Percentiles rank a stretch among this genome's conserved stretches.
These are phyloP conservation scores for Bisporella sp. DNA, from an alignment of 2,329 filamentous ascomycete species.

Conservation along the genomic window DNA sequence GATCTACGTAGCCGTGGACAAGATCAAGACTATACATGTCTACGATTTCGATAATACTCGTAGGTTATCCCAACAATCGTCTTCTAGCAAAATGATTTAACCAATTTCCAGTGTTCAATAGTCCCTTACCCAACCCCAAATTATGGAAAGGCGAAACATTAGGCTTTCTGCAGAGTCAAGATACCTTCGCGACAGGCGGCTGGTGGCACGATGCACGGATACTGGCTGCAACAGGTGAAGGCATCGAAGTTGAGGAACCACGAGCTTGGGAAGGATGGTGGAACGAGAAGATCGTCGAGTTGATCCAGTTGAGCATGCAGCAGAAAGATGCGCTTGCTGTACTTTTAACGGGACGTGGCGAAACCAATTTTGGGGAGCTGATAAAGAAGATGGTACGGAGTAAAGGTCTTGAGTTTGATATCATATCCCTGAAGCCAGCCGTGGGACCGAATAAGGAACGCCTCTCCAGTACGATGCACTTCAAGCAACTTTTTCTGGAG, in stretches of 20 bases:
- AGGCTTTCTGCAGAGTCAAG: slow-evolving; percentile 67
- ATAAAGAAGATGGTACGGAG: slow-evolving; percentile 74
- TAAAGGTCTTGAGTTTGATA: slow-evolving; percentile 78
- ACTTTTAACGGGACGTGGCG: slow-evolving; percentile 78
- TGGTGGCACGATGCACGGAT: slow-evolving; percentile 97
- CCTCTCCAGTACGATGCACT: slow-evolving; percentile 79
- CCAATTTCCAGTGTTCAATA: slow-evolving; percentile 66
- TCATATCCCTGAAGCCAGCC: slow-evolving; percentile 80
- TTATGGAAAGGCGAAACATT: slow-evolving; percentile 78
- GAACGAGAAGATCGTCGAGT: slow-evolving; percentile 83
- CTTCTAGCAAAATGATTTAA: slow-evolving; percentile 7
- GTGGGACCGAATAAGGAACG: slow-evolving; percentile 73
- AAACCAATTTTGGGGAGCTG: slow-evolving; percentile 68
- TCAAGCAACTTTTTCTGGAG: slow-evolving; percentile 82
- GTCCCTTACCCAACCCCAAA: slow-evolving; percentile 80
- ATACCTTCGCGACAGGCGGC: slow-evolving; percentile 73
- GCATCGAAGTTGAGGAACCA: slow-evolving; percentile 72
- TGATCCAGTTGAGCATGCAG: slow-evolving; percentile 73
- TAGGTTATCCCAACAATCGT: slow-evolving; percentile 35
- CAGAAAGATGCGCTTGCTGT: slow-evolving; percentile 82
- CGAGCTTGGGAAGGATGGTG: slow-evolving; percentile 90
- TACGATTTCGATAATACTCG: slow-evolving; percentile 98
- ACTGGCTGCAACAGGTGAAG: slow-evolving; percentile 78
- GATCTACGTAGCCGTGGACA: slow-evolving; percentile 44
- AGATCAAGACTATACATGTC: slow-evolving; percentile 76